Base-by-base conservation (phyloP, 257 asterid genomes). In the Lavandula angustifolia region DNA sequence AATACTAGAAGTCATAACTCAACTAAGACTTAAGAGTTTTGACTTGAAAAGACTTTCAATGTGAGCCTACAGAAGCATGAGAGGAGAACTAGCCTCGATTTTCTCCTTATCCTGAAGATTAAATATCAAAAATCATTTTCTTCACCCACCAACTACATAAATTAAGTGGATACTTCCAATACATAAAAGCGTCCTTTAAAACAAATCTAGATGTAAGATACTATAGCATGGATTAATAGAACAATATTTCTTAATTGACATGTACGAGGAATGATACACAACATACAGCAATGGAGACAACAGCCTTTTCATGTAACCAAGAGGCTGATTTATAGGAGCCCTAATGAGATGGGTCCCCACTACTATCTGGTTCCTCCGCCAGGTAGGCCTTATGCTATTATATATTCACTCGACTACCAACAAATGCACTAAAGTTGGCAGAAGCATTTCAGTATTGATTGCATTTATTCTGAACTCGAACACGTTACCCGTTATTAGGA, bases 241-340 rank as follows among this genome's bases (percentile, higher is more conserved):
- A 27, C 11, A 18, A 27, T 37, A 44, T 18, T 57, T 59, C 52
- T 59, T 48, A 68, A 41, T 49, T 38, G 27, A 69, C 43, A 14
- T 49, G 47, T 9, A 17, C 10, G 33, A 38, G 34, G 44, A 35
- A 10, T 42, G 71, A 27, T 66, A 54, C 11, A 43, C 4, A 29
- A 66, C 54, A 14, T 18, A 13, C 54, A 44, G 27, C 27, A 9
- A 53, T 41, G 55, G 16, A 31, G 43, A 31, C 53, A 41, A 17
- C 62, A 52, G 70, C 42, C 60, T 40, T 38, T 34, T n/a, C 18
- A 44, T 12, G 41, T 52, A 14, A 41, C 37, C 62, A 29, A 42
- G 47, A 42, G 54, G 37, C 55, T 16, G 29, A 9, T 29, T 42
- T 54, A 31, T 14, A 42, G 17, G 33, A 40, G 2, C 17, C 41